Evolutionary conservation across 2,329 filamentous ascomycete species (phyloP).

Genomic region (Daldinia eschscholtzii): DNA sequence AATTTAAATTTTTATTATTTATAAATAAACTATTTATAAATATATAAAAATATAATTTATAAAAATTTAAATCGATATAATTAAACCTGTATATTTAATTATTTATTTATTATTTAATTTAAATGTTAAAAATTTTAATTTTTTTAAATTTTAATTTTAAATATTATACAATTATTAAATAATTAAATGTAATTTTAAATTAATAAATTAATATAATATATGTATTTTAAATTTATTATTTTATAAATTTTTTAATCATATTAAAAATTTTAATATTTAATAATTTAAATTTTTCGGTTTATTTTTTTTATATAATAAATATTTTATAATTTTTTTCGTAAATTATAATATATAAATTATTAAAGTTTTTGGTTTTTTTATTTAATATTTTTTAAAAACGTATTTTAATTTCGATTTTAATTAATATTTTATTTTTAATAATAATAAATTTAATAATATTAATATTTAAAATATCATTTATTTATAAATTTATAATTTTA

Average conservation of each 20-base stretch:
- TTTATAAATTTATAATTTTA: too few species aligned
- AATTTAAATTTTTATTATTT: conserved; percentile 19
- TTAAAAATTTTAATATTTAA: neutral
- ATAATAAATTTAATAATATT: neutral
- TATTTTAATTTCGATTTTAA: neutral
- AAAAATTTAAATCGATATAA: conserved; percentile 16
- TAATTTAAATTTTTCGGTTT: neutral
- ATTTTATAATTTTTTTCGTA: neutral
- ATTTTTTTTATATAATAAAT: neutral
- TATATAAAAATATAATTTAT: conserved; percentile 10
- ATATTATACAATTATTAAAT: neutral
- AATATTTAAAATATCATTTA: too few species aligned
- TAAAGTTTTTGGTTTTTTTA: neutral
- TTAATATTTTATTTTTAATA: neutral
- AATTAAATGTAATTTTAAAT: neutral
- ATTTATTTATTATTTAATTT: conserved; percentile 9
- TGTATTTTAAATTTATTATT: neutral
- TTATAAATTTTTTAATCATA: neutral
- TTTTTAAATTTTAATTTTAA: neutral
- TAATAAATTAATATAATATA: neutral
- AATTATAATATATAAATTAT: neutral
- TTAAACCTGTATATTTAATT: neutral
- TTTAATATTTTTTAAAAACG: neutral
- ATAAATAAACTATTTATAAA: conserved; percentile 12
- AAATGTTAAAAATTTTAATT: neutral